Evolutionary conservation across 345 rosid genomes (phyloP).

Genomic region (Raphanus sativus): DNA sequence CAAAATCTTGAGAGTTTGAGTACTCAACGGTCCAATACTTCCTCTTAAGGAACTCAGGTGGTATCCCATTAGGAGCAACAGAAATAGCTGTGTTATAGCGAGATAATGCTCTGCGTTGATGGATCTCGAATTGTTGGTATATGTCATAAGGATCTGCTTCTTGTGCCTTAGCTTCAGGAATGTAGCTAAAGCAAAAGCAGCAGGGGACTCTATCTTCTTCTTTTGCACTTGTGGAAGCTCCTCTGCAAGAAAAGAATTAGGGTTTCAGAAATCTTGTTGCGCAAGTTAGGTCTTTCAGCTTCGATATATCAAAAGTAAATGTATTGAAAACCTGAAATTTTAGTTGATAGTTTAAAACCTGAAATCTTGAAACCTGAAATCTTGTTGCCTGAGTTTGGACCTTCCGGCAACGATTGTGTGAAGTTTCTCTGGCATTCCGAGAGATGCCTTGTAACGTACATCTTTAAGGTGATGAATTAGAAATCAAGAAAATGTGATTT

Average conservation of each 20-base stretch:
- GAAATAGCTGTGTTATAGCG: slow-evolving; percentile 41
- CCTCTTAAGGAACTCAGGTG: slow-evolving; percentile 50
- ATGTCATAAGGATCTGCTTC: slow-evolving; percentile 41
- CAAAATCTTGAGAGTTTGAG: slow-evolving; percentile 29
- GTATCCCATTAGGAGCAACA: slow-evolving; percentile 41
- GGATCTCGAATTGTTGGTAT: slow-evolving; percentile 47
- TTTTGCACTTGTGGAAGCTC: slow-evolving; percentile 41
- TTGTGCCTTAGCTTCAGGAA: slow-evolving; percentile 41
- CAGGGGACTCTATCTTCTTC: slow-evolving; percentile 42
- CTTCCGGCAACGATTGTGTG: slow-evolving; percentile 31
- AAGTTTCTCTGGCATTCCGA: slow-evolving; percentile 45
- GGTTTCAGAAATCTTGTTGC: background rate
- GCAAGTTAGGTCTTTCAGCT: background rate
- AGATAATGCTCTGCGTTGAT: background rate
- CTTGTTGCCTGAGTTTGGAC: slow-evolving; percentile 41
- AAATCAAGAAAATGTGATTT: background rate
- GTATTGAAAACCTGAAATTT: too few species aligned
- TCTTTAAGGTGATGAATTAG: background rate
- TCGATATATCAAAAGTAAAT: too few species aligned
- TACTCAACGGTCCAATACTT: slow-evolving; percentile 47
- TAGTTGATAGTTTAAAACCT: too few species aligned
- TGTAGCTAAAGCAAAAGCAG: slow-evolving; percentile 38
- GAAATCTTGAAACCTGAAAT: too few species aligned
- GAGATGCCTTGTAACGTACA: slow-evolving; percentile 38
- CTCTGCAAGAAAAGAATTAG: background rate